Base-by-base conservation (phyloP, 2,329 filamentous ascomycete genomes). In the Cordyceps cateniannulata region DNA sequence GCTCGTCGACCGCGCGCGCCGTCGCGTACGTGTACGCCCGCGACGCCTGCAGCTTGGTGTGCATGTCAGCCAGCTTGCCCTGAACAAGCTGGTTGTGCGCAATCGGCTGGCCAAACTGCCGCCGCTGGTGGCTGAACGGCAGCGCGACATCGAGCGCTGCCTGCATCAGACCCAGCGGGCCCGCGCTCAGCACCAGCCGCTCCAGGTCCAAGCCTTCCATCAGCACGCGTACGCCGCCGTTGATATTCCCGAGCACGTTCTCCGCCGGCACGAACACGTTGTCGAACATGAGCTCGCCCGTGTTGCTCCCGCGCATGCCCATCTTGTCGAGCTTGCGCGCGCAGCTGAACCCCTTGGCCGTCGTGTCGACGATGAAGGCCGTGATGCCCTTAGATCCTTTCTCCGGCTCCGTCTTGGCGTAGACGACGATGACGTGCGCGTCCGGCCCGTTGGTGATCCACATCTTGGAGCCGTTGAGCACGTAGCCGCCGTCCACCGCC, bases 381-480 rank as follows among this genome's bases (percentile, higher is more conserved):
- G 93, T 96, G 73, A 99, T 96, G 61, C 95, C 95, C 76, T 93
- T 96, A 65, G 88, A 91, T 1, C 80, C 91, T 63, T 84, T 86
- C 14, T 87, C 83, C 1, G 93, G 93, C 62, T 87, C 83, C 1
- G 93, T 97, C 80, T 98, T 98, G 59, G 93, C 93, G 73, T 99
- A 99, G n/a, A 99, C 92, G 59, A 99, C 86, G 60, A 98, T 87
- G 47, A 89, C 81, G 73, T 96, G 85, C n/a, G 95, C 95, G 71
- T 98, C 93, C 0, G 93, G 93, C 5, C 93, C 91, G 75, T 99
- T 99, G 64, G 93, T 99, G 72, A 99, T 99, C 93, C 93, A 99
- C 93, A 98, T 97, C 81, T 99, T 97, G 63, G 88, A 90, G 35
- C 93, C 93, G 69, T 93, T 91, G 60, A 99, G 79, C 22, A 93